Percentiles rank a stretch among this genome's conserved stretches.
These are phyloP conservation scores for Nematocida sp. DNA, from an alignment of 371 early-diverging fungal species.

Conservation along the genomic window DNA sequence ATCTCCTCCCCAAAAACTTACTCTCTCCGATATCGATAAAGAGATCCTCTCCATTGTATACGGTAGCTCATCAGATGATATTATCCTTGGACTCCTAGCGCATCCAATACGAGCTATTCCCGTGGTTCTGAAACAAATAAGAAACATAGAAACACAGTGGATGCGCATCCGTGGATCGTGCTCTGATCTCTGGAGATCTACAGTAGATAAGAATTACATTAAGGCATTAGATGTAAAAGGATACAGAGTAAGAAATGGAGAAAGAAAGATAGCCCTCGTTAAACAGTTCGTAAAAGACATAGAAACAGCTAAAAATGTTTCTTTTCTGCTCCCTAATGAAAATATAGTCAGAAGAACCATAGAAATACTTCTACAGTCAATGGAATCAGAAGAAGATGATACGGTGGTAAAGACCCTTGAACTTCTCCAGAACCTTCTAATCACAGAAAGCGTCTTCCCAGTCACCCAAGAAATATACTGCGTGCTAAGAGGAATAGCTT, in stretches of 20 bases:
- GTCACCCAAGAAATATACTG: constrained; percentile 75
- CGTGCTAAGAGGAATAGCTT: constrained; percentile 78
- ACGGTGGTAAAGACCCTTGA: constrained; percentile 12
- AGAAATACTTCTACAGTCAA: constrained; percentile 66
- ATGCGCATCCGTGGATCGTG: constrained; percentile 73
- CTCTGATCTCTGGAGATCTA: constrained; percentile 87
- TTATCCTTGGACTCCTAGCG: constrained; percentile 75
- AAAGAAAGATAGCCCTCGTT: constrained; percentile 73
- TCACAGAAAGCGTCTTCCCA: constrained; percentile 65
- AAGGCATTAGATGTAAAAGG: constrained; percentile 89
- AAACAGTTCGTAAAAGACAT: constrained; percentile 82
- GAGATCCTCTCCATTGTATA: constrained; percentile 74
- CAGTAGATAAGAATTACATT: constrained; percentile 83
- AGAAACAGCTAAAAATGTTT: constrained; percentile 69
- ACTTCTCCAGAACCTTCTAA: constrained; percentile 17
- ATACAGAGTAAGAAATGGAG: constrained; percentile 76
- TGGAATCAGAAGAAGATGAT: constrained; percentile 50
- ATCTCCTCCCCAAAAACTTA: background rate
- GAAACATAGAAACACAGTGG: constrained; percentile 94
- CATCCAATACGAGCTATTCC: constrained; percentile 86
- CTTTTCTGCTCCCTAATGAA: constrained; percentile 58
- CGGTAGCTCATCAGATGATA: constrained; percentile 53
- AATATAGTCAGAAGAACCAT: constrained; percentile 46
- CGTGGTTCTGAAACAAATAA: constrained; percentile 82
- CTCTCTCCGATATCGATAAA: constrained; percentile 59